A percentile compares a stretch with the other conserved stretches of the same genome.
phyloP scores from a whole-genome alignment of 148 eudicot genomes.

The Dysphania ambrosioides region DNA sequence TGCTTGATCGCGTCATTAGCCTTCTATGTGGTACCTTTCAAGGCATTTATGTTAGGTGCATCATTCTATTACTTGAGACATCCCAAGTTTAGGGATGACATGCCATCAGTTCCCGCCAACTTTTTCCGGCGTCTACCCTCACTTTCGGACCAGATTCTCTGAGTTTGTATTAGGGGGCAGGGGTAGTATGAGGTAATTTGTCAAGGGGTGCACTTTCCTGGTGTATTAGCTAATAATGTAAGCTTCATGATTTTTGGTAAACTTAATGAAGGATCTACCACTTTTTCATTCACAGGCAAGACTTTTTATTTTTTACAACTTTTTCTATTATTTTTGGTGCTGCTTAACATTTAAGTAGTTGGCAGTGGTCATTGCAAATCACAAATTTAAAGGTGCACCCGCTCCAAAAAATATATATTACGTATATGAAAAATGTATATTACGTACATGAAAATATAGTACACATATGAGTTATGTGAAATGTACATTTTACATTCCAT shows the following conservation, averaged over 20 bases:
- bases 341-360: neutral
- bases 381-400: too few relatives aligned
- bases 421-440: too few relatives aligned
- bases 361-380: too few relatives aligned
- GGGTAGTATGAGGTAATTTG: neutral
- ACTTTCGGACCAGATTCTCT: constrained; percentile 64
- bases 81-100: constrained; percentile 78
- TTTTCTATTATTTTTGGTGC: neutral
- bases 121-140: constrained; percentile 86
- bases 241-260: constrained; percentile 6
- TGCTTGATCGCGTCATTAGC: constrained; percentile 58
- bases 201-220: constrained; percentile 14
- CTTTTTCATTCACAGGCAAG: neutral
- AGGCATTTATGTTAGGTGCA: constrained; percentile 48
- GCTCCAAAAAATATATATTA: too few relatives aligned
- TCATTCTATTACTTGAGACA: constrained; percentile 81
- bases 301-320: neutral
- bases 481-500: too few relatives aligned
- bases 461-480: too few relatives aligned
- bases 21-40: constrained; percentile 71
- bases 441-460: too few relatives aligned
- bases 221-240: constrained; percentile 11
- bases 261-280: constrained; percentile 3
- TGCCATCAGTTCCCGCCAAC: constrained; percentile 69
- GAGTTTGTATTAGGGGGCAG: neutral